Evolutionary conservation across 495 filamentous ascomycete species (phyloP).

Genomic region (Diplogelasinospora grovesii): DNA sequence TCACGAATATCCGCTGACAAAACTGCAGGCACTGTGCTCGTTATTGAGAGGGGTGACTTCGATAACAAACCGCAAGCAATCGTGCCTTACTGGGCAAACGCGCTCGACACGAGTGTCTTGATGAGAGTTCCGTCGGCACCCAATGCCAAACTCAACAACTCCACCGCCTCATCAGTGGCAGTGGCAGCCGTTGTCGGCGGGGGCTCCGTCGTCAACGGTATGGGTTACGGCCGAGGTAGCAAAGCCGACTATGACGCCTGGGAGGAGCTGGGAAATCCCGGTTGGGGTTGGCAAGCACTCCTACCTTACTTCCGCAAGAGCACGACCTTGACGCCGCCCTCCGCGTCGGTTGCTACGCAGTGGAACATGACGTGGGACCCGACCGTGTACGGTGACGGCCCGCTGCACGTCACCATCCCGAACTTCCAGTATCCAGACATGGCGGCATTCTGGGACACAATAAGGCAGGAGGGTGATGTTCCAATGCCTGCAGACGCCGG

Average conservation of each 20-base stretch:
- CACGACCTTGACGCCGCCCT: slow-evolving; percentile 21
- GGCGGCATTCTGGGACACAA: slow-evolving; percentile 13
- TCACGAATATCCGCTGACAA: neutral
- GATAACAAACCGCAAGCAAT: slow-evolving; percentile 22
- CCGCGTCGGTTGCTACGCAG: slow-evolving; percentile 19
- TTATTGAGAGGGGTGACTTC: slow-evolving; percentile 37
- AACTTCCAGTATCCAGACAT: slow-evolving; percentile 21
- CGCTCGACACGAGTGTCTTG: slow-evolving; percentile 14
- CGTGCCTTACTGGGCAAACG: slow-evolving; percentile 17
- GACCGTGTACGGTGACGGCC: slow-evolving; percentile 15
- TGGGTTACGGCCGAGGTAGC: slow-evolving; percentile 44
- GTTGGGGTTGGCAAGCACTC: slow-evolving; percentile 53
- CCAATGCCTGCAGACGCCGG: slow-evolving; percentile 10
- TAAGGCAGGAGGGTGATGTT: slow-evolving; percentile 9
- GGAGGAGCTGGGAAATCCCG: slow-evolving; percentile 53
- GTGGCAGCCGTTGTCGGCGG: slow-evolving; percentile 35
- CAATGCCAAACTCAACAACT: slow-evolving; percentile 19
- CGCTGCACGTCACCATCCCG: slow-evolving; percentile 15
- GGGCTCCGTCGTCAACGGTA: slow-evolving; percentile 36
- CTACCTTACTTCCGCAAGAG: slow-evolving; percentile 42
- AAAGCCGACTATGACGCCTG: slow-evolving; percentile 56
- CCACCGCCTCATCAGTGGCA: slow-evolving; percentile 8
- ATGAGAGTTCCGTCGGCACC: slow-evolving; percentile 24
- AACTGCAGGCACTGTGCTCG: slow-evolving; percentile 29
- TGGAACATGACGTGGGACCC: slow-evolving; percentile 21